A percentile compares a stretch with the other conserved stretches of the same genome.
phyloP scores from a whole-genome alignment of 352 stramenopile species.

The Globisporangium ultimum region DNA sequence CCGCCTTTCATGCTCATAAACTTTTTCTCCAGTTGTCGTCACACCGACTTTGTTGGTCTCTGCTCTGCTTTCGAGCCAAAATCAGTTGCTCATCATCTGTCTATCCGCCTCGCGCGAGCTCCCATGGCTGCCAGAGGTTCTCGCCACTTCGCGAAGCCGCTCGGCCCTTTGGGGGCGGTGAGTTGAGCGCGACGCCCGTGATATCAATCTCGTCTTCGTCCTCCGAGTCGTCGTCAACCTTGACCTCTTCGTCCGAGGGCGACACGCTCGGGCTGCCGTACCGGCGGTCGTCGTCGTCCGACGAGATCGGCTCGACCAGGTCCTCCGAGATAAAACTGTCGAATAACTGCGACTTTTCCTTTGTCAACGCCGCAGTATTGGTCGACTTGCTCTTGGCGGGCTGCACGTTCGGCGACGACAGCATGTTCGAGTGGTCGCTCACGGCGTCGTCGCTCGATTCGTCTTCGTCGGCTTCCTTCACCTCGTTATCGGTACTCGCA shows the following conservation, averaged over 20 bases:
- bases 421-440: slow-evolving; percentile 17
- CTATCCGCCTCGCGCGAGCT: slow-evolving; percentile 52
- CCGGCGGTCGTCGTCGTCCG: slow-evolving; percentile 28
- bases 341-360: slow-evolving; percentile 11
- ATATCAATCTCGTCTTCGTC: slow-evolving; percentile 70
- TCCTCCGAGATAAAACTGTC: slow-evolving; percentile 47
- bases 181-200: slow-evolving; percentile 52
- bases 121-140: slow-evolving; percentile 74
- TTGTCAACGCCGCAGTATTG: slow-evolving; percentile 5
- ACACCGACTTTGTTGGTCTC: too few species aligned
- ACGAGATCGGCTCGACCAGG: slow-evolving; percentile 23
- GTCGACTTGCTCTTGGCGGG: slow-evolving; percentile 16
- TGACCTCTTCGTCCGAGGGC: slow-evolving; percentile 38
- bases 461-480: not conserved
- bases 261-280: slow-evolving; percentile 19
- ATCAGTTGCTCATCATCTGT: not conserved
- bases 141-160: slow-evolving; percentile 41
- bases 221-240: slow-evolving; percentile 32
- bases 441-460: not conserved
- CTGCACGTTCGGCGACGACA: slow-evolving; percentile 13
- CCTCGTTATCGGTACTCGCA: slow-evolving; percentile 7
- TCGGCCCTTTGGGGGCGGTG: slow-evolving; percentile 12
- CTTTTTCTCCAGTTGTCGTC: too few species aligned
- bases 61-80: not conserved
- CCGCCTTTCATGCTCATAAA: too few species aligned